A percentile compares a stretch with the other conserved stretches of the same genome.
phyloP scores from a whole-genome alignment of 169 alveolate genomes.

The Miamiensis avidus region DNA sequence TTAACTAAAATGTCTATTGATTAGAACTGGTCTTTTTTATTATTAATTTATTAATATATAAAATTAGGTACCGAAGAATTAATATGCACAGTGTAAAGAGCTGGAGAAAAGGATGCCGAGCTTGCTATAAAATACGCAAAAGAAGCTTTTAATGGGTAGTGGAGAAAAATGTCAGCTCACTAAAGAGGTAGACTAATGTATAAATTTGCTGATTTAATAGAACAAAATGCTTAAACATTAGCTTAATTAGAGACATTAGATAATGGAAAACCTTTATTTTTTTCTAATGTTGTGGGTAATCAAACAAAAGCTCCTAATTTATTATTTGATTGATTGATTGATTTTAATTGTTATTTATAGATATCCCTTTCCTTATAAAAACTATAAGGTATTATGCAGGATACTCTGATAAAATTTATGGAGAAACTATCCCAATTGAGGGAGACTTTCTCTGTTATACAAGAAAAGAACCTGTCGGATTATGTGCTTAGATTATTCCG shows the following conservation, averaged over 20 bases:
- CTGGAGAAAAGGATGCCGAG: background rate
- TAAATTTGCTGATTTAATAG: conserved; percentile 80
- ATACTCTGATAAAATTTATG: conserved; percentile 79
- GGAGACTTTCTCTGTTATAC: conserved; percentile 61
- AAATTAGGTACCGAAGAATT: background rate
- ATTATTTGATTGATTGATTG: background rate
- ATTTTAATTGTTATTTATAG: conserved; percentile 60
- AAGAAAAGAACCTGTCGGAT: too few species aligned
- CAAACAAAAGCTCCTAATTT: too few species aligned
- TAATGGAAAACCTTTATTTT: conserved; percentile 81
- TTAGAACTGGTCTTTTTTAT: too few species aligned
- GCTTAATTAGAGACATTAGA: conserved; percentile 82
- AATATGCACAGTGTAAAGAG: background rate
- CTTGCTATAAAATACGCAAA: background rate
- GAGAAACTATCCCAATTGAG: conserved; percentile 61
- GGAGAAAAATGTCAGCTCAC: too few species aligned
- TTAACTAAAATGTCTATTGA: too few species aligned
- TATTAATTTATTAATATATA: too few species aligned
- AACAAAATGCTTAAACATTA: conserved; percentile 69
- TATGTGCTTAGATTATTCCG: conserved; percentile 88
- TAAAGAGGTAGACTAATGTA: too few species aligned
- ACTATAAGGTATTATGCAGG: conserved; percentile 76
- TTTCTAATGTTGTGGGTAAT: conserved; percentile 41
- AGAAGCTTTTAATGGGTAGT: background rate
- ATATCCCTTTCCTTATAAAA: conserved; percentile 43